A percentile compares a stretch with the other conserved stretches of the same genome.
Evolutionary conservation across 176 grass and related monocot species (phyloP).

Genomic region (Carex myosuroides): DNA sequence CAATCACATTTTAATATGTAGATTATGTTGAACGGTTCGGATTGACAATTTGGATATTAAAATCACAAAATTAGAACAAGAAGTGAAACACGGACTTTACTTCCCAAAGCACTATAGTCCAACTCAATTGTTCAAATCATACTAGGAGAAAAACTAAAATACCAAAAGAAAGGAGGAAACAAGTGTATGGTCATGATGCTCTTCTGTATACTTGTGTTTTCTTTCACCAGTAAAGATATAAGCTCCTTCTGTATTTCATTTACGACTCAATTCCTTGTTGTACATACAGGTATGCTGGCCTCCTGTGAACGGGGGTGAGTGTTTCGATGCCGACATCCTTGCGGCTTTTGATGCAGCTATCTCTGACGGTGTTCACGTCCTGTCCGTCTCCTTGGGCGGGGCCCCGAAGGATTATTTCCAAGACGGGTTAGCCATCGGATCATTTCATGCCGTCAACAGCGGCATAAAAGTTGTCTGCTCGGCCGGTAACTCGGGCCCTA

Average conservation of each 20-base stretch:
- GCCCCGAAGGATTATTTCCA: slow-evolving; percentile 5
- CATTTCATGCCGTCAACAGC: slow-evolving; percentile 56
- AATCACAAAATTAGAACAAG: too few species aligned
- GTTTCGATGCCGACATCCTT: slow-evolving; percentile 58
- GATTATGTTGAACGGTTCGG: too few species aligned
- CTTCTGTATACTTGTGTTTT: too few species aligned
- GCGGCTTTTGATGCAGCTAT: slow-evolving; percentile 69
- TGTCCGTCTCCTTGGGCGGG: slow-evolving; percentile 61
- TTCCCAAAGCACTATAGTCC: too few species aligned
- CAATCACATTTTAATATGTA: too few species aligned
- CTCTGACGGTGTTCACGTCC: slow-evolving; percentile 50
- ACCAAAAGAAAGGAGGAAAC: not conserved
- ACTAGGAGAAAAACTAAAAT: not conserved
- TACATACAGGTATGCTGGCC: slow-evolving; percentile 36
- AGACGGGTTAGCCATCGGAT: slow-evolving; percentile 48
- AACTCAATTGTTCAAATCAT: not conserved
- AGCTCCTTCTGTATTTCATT: not conserved
- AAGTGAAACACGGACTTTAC: too few species aligned
- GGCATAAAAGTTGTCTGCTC: slow-evolving; percentile 64
- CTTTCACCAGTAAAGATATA: not conserved
- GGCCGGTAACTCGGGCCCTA: slow-evolving; percentile 46
- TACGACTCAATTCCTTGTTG: not conserved
- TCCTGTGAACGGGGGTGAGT: slow-evolving; percentile 36
- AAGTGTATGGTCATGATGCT: too few species aligned
- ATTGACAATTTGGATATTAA: too few species aligned